A percentile compares a stretch with the other conserved stretches of the same genome.
These are phyloP conservation scores for Prunus campanulata DNA, from an alignment of 306 rosid genomes.

Conservation along the genomic window DNA sequence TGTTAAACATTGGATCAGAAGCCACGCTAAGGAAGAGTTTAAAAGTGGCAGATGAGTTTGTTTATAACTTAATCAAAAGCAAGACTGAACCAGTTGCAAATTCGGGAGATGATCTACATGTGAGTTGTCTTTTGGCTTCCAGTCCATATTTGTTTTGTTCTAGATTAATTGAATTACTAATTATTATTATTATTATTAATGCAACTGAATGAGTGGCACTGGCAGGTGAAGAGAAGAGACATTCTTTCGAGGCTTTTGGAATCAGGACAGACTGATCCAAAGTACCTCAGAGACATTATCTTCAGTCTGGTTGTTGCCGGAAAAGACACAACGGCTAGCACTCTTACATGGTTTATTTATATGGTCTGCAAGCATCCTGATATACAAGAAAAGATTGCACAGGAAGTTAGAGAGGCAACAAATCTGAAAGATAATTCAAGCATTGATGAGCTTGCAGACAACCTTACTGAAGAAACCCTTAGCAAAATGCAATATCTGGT, in stretches of 20 bases:
- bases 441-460: neutral
- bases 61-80: too few relatives aligned
- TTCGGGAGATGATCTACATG: neutral
- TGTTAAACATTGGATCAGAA: constrained; percentile 31
- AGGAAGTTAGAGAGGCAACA: constrained; percentile 40
- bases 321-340: constrained; percentile 48
- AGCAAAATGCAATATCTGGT: constrained; percentile 56
- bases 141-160: neutral
- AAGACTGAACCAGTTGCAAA: neutral
- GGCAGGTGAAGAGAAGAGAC: constrained; percentile 29
- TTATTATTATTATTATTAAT: neutral
- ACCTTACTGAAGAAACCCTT: constrained; percentile 38
- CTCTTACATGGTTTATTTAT: constrained; percentile 54
- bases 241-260: constrained; percentile 20
- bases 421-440: constrained; percentile 7
- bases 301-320: constrained; percentile 49
- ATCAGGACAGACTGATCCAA: too few relatives aligned
- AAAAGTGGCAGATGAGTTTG: constrained; percentile 3
- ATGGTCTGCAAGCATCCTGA: neutral
- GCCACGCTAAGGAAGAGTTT: constrained; percentile 24
- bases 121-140: constrained; percentile 9
- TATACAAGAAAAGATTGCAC: constrained; percentile 15
- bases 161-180: neutral
- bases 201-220: neutral
- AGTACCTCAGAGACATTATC: constrained; percentile 43